Conservation (phyloP, 441 rosid species). For the Syzygium syzygioides region DNA sequence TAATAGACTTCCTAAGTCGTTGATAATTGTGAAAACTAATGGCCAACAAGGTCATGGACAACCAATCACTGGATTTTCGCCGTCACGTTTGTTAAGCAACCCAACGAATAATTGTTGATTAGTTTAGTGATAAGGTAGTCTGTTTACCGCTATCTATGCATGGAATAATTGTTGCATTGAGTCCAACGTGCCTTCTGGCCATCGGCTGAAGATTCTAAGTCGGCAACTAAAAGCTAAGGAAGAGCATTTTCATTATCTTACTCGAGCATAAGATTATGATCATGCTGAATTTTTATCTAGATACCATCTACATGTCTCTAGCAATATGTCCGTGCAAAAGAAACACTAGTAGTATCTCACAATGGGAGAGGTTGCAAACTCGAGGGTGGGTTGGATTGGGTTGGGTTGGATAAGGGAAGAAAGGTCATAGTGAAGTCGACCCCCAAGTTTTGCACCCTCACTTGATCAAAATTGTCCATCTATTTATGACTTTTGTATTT, state of each 20-base stretch:
- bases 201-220: neutral
- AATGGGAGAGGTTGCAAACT: neutral
- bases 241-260: neutral
- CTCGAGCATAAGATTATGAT: neutral
- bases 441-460: neutral
- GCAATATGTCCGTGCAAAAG: neutral
- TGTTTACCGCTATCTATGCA: neutral
- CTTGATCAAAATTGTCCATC: neutral
- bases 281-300: neutral
- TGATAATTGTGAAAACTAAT: neutral
- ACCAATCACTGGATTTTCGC: neutral
- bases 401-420: neutral
- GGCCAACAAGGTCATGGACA: neutral
- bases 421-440: neutral
- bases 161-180: neutral
- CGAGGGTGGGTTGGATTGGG: too few relatives aligned
- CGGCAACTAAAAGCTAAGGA: neutral
- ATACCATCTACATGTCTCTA: neutral
- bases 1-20: neutral
- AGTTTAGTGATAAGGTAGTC: neutral
- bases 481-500: too few relatives aligned
- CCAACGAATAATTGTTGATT: neutral
- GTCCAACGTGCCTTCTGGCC: neutral
- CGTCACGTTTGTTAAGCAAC: neutral
- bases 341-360: neutral